A percentile compares a stretch with the other conserved stretches of the same genome.
These are phyloP conservation scores for Penicillium coprophilum DNA, from an alignment of 495 filamentous ascomycete genomes.

Conservation along the genomic window DNA sequence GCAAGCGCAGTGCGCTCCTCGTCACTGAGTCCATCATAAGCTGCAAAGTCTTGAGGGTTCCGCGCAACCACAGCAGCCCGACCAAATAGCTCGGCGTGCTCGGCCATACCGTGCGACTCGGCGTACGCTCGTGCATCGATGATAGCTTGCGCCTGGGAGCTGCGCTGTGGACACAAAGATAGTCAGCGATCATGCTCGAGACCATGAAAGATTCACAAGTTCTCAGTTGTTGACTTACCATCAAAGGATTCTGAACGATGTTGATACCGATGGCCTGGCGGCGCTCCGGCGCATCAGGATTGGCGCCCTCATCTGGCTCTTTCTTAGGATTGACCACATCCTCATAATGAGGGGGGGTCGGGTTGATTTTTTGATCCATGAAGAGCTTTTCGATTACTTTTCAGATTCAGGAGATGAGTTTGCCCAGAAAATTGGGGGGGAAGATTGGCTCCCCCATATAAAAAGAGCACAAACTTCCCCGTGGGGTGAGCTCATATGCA, in stretches of 20 bases:
- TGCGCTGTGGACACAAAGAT: conserved; percentile 26
- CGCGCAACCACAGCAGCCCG: conserved; percentile 41
- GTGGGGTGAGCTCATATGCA: conserved; percentile 1
- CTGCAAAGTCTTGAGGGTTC: conserved; percentile 20
- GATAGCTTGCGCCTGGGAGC: conserved; percentile 32
- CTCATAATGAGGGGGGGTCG: neutral
- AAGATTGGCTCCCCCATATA: neutral
- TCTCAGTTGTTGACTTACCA: neutral
- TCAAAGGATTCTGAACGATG: conserved; percentile 5
- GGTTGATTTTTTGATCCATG: conserved; percentile 1
- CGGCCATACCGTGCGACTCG: conserved; percentile 37
- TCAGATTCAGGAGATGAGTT: neutral
- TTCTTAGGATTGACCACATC: neutral
- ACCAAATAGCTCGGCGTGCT: conserved; percentile 44
- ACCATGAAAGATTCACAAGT: neutral
- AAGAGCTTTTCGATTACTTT: neutral
- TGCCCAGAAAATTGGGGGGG: neutral
- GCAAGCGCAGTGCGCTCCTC: conserved; percentile 24
- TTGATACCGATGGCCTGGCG: conserved; percentile 4
- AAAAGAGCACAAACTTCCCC: neutral
- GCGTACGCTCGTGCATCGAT: conserved; percentile 41
- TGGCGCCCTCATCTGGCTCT: neutral
- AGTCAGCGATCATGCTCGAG: neutral
- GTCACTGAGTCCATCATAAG: conserved; percentile 21
- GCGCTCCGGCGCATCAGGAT: neutral